Conservation (phyloP, 371 early-diverging fungal genomes). For the Saksenaea vasiformis region DNA sequence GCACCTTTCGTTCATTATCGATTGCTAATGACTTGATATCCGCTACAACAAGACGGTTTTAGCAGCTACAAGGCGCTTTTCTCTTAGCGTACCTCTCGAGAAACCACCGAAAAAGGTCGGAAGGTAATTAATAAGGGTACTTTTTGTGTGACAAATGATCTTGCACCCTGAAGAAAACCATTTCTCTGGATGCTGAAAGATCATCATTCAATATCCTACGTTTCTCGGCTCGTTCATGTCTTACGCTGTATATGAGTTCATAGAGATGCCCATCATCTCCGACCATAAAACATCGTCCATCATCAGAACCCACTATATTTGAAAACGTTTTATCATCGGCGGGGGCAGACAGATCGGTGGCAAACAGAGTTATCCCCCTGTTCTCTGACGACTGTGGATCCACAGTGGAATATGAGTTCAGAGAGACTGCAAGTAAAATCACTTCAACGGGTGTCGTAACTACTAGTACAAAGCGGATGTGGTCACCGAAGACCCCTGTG, state of each 20-base stretch:
- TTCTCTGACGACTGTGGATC: slow-evolving; percentile 15
- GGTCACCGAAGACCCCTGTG: slow-evolving; percentile 73
- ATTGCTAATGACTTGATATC: slow-evolving; percentile 58
- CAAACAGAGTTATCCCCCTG: slow-evolving; percentile 44
- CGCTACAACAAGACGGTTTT: slow-evolving; percentile 31
- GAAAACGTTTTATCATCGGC: slow-evolving; percentile 77
- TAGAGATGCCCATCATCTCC: slow-evolving; percentile 82
- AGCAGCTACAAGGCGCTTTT: neutral
- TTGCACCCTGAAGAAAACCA: slow-evolving; percentile 73
- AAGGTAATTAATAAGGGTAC: slow-evolving; percentile 49
- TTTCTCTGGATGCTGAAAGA: slow-evolving; percentile 50
- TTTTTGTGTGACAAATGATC: slow-evolving; percentile 65
- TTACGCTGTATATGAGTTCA: slow-evolving; percentile 81
- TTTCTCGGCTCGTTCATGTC: neutral
- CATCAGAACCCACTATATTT: slow-evolving; percentile 66
- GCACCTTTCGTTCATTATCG: slow-evolving; percentile 69
- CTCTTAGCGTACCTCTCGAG: slow-evolving; percentile 14
- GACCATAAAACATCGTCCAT: slow-evolving; percentile 83
- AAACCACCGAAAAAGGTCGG: slow-evolving; percentile 57
- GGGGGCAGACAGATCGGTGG: slow-evolving; percentile 71
- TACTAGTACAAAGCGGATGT: slow-evolving; percentile 76
- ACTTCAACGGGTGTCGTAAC: slow-evolving; percentile 83
- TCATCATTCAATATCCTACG: neutral
- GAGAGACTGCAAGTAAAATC: slow-evolving; percentile 68
- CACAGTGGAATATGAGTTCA: neutral